Evolutionary conservation across 345 rosid genomes (phyloP), one percentile per base, ranked within the genome.

Genomic region (Brassica incana): DNA sequence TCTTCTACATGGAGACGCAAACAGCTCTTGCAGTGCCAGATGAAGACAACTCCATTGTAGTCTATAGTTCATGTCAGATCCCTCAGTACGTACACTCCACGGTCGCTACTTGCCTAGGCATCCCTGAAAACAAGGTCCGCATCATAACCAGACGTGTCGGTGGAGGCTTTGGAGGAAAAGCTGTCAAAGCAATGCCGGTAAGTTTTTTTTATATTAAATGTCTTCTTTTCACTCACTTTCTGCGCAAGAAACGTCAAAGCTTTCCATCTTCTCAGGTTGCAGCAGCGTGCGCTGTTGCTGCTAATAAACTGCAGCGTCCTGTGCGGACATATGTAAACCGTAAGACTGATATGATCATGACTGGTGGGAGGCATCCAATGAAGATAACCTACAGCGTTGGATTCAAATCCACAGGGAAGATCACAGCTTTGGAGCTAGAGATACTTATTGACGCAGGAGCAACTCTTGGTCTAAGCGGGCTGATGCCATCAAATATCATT

Each of bases 351-450:
- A 92, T 95, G 97, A 84, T 92, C 65, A 87, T 87, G 84, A 86
- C 95, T 16, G 97, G 99, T 78, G 97, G 99, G 79, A 88, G 99
- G 79, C 97, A 95, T 85, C 99, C 99, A 0, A 91, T 95, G 99
- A 85, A 91, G 78, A 79, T 95, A 80, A 89, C 88, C 1, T 95
- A 92, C 80, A 87, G 78, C 81, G 94, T 90, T 4, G 99, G 99
- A 33, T 95, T 90, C 85, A 91, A 89, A 86, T 80, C 88, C 15
- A 86, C 81, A 62, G 97, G 99, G 60, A 95, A 92, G 83, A 86
- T 95, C 50, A 95, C 92, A 6, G 95, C 94, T 52, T 82, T 95
- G 78, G 79, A 83, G 59, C 87, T 95, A 56, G 86, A 87, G 1
- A 73, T 92, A 78, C 81, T 92, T 63, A 65, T 95, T 15, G 81